Conservation (phyloP, 345 rosid species). For the Nasturtium officinale region DNA sequence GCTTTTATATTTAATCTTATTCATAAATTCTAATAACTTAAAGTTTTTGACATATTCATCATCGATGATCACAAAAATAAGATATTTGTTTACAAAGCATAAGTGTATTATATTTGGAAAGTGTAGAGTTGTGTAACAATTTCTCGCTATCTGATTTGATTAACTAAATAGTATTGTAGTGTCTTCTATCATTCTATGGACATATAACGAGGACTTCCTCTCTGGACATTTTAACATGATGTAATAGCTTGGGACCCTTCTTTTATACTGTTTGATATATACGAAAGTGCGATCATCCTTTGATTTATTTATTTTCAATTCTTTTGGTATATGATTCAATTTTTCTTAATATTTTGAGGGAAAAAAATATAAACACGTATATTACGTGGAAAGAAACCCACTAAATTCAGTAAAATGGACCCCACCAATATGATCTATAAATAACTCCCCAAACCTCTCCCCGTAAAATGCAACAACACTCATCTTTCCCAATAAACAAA, state of each 20-base stretch:
- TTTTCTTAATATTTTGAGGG: no score
- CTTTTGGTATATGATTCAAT: no score
- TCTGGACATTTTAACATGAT: background rate
- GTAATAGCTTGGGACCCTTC: background rate
- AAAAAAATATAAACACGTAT: no score
- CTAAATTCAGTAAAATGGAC: slow-evolving; percentile 3
- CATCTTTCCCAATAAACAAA: slow-evolving; percentile 24
- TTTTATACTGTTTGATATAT: no score
- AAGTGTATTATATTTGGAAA: background rate
- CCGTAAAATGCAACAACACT: slow-evolving; percentile 34
- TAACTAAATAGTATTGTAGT: background rate
- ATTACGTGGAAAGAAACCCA: slow-evolving; percentile 15
- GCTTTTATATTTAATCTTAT: background rate
- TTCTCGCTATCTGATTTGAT: background rate
- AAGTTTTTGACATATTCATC: background rate
- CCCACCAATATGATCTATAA: slow-evolving; percentile 31
- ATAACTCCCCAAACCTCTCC: slow-evolving; percentile 37
- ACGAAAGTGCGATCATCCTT: no score
- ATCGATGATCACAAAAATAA: background rate
- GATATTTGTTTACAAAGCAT: background rate
- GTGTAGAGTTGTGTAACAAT: background rate
- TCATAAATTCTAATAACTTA: background rate
- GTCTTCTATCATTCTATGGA: background rate
- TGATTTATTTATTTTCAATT: no score
- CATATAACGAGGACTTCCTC: background rate